Conservation (phyloP, 1,284 basidiomycete species). For the Puccinia novopanici region DNA sequence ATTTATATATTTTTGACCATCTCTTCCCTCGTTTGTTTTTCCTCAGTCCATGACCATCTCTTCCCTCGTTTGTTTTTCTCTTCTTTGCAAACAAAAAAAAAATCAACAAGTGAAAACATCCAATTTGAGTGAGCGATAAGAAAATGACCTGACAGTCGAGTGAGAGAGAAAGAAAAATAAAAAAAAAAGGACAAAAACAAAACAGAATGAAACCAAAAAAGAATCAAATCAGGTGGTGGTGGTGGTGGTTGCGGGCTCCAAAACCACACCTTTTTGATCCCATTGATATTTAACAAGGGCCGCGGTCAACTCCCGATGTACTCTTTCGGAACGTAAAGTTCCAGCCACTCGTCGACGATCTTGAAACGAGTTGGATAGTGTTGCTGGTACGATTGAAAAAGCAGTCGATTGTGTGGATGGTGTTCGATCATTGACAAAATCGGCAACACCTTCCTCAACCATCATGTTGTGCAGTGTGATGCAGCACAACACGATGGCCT, state of each 20-base stretch:
- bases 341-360: neutral
- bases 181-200: no score
- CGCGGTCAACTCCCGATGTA: neutral
- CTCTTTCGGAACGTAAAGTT: neutral
- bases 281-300: neutral
- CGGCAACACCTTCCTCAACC: conserved; percentile 4
- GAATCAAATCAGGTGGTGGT: neutral
- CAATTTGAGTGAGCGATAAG: no score
- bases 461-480: conserved; percentile 29
- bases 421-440: no score
- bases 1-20: no score
- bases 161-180: no score
- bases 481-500: neutral
- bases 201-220: neutral
- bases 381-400: neutral
- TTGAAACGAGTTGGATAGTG: neutral
- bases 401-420: neutral
- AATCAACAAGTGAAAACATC: no score
- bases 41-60: no score
- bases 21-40: no score
- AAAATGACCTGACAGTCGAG: no score
- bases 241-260: no score
- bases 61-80: no score
- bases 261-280: neutral
- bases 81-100: no score